A percentile compares a stretch with the other conserved stretches of the same genome.
phyloP scores from a whole-genome alignment of 768 basidiomycete species.

The Grammothele lineata region DNA sequence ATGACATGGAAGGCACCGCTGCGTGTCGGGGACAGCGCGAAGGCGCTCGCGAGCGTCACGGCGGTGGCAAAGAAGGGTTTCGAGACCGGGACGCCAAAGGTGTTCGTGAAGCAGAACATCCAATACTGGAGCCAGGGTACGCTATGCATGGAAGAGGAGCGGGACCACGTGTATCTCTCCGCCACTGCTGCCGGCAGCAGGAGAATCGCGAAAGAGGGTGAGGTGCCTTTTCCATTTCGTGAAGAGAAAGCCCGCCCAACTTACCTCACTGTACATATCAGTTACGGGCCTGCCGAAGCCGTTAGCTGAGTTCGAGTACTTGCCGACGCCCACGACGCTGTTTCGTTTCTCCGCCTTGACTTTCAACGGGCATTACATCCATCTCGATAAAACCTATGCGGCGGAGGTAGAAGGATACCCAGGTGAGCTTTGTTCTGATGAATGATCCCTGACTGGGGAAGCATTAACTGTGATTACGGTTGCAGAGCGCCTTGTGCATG shows the following conservation, averaged over 20 bases:
- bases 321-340: conserved; percentile 63
- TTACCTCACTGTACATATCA: too few species aligned
- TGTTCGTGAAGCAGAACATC: conserved; percentile 69
- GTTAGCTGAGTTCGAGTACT: conserved; percentile 64
- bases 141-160: conserved; percentile 55
- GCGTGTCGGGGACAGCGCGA: conserved; percentile 49
- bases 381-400: conserved; percentile 74
- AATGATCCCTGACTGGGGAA: neutral
- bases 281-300: conserved; percentile 46
- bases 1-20: conserved; percentile 61
- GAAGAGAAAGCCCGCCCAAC: too few species aligned
- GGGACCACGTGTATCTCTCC: conserved; percentile 64
- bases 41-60: conserved; percentile 43
- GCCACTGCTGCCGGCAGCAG: conserved; percentile 21
- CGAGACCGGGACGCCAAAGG: conserved; percentile 53
- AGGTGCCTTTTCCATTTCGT: too few species aligned
- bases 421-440: conserved; percentile 36
- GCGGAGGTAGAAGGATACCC: conserved; percentile 66
- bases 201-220: conserved; percentile 42
- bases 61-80: conserved; percentile 64
- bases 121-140: conserved; percentile 37
- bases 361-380: conserved; percentile 83
- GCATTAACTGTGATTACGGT: neutral
- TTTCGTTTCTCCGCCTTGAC: conserved; percentile 87
- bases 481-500: conserved; percentile 79